phyloP scores from a whole-genome alignment of 257 asterid species.

The Nicotiana knightiana region DNA sequence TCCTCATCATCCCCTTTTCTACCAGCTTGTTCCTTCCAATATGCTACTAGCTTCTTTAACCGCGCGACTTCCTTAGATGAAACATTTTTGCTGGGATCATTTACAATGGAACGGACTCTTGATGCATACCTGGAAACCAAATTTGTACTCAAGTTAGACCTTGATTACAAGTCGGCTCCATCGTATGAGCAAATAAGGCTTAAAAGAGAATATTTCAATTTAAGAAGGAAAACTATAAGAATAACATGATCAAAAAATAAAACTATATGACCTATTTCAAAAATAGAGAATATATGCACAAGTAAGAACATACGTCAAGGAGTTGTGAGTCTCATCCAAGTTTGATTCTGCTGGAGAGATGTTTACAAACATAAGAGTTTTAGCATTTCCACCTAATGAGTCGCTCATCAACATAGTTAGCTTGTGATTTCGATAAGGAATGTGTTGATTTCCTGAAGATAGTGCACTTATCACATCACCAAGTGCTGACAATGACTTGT shows the following conservation, averaged over 20 bases:
- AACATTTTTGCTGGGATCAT: conserved; percentile 86
- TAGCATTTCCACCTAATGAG: conserved; percentile 96
- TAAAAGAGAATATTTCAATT: background rate
- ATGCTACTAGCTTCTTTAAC: conserved; percentile 61
- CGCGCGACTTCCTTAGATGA: conserved; percentile 94
- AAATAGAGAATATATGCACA: background rate
- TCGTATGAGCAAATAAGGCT: background rate
- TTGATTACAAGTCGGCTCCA: background rate
- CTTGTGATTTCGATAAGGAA: conserved; percentile 95
- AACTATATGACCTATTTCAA: background rate
- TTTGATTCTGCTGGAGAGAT: conserved; percentile 92
- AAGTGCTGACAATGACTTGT: conserved; percentile 92
- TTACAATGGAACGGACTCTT: conserved; percentile 81
- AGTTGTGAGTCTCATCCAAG: conserved; percentile 90
- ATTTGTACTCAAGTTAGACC: background rate
- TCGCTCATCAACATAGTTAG: conserved; percentile 97
- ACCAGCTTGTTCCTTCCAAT: conserved; percentile 94
- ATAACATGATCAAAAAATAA: background rate
- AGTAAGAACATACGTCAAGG: conserved; percentile 52
- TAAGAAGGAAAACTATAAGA: background rate
- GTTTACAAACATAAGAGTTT: conserved; percentile 92
- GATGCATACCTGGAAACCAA: conserved; percentile 68
- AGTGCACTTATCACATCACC: conserved; percentile 96
- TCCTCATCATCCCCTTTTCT: conserved; percentile 78
- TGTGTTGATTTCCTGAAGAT: conserved; percentile 79